Evolutionary conservation across 805 yeast species (phyloP).

Genomic region (Starmerella scarabaei): DNA sequence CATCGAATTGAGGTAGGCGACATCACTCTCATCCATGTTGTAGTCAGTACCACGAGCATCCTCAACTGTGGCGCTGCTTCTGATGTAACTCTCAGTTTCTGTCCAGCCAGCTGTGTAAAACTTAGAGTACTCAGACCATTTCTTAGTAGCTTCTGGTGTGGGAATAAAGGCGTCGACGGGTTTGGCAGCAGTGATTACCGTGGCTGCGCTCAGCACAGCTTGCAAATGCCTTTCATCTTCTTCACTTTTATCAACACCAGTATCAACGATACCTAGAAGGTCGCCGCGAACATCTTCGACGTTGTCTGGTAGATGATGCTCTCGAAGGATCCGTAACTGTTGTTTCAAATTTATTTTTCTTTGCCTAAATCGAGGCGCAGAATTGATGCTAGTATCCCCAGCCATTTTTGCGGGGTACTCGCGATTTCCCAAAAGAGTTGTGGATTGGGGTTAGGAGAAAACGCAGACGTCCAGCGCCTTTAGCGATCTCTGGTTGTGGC

Average conservation of each 20-base stretch:
- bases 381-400: neutral
- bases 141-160: constrained; percentile 83
- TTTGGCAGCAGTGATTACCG: constrained; percentile 38
- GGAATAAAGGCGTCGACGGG: constrained; percentile 56
- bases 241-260: constrained; percentile 96
- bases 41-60: constrained; percentile 79
- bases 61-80: constrained; percentile 90
- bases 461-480: constrained; percentile 2
- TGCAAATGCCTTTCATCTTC: constrained; percentile 95
- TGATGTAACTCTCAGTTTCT: constrained; percentile 69
- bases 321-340: constrained; percentile 61
- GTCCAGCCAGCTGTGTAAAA: constrained; percentile 56
- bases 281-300: constrained; percentile 78
- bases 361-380: constrained; percentile 69
- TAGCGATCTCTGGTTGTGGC: neutral
- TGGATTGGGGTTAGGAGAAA: too few relatives aligned
- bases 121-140: constrained; percentile 62
- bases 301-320: constrained; percentile 64
- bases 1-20: constrained; percentile 41
- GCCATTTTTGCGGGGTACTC: constrained; percentile 3
- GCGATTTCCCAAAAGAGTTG: too few relatives aligned
- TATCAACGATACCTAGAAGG: constrained; percentile 65
- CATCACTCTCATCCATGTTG: constrained; percentile 84
- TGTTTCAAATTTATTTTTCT: constrained; percentile 90
- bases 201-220: constrained; percentile 64